Evolutionary conservation across 108 stramenopile genomes (phyloP).

Genomic region (Fistulifera solaris): DNA sequence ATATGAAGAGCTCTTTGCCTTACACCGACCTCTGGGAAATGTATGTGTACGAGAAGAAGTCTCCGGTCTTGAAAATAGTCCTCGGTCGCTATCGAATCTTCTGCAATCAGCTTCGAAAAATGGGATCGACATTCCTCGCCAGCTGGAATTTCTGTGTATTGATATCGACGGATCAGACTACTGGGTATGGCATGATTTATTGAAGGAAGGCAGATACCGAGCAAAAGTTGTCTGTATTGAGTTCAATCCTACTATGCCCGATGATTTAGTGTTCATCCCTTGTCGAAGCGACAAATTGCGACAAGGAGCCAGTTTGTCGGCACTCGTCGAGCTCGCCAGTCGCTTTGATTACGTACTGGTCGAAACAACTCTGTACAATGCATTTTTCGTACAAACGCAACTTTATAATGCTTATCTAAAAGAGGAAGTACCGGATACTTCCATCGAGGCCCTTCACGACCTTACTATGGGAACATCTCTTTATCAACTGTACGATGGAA

Average conservation of each 20-base stretch:
- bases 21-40: conserved; percentile 45
- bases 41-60: conserved; percentile 27
- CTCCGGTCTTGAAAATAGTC: conserved; percentile 17
- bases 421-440: conserved; percentile 40
- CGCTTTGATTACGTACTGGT: conserved; percentile 40
- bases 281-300: conserved; percentile 32
- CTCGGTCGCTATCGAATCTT: conserved; percentile 17
- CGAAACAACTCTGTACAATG: conserved; percentile 76
- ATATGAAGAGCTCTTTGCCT: conserved; percentile 32
- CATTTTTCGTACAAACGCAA: conserved; percentile 46
- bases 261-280: conserved; percentile 67
- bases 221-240: conserved; percentile 67
- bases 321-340: conserved; percentile 56
- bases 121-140: conserved; percentile 22
- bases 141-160: conserved; percentile 68
- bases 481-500: conserved; percentile 83
- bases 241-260: conserved; percentile 80
- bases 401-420: conserved; percentile 35
- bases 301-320: conserved; percentile 65
- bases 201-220: conserved; percentile 17
- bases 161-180: conserved; percentile 80
- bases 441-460: conserved; percentile 60
- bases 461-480: conserved; percentile 59
- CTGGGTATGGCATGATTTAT: conserved; percentile 47
- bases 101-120: conserved; percentile 15